A percentile compares a stretch with the other conserved stretches of the same genome.
These are phyloP conservation scores for Sechiopsis laciniata DNA, from an alignment of 306 rosid species.

Conservation along the genomic window DNA sequence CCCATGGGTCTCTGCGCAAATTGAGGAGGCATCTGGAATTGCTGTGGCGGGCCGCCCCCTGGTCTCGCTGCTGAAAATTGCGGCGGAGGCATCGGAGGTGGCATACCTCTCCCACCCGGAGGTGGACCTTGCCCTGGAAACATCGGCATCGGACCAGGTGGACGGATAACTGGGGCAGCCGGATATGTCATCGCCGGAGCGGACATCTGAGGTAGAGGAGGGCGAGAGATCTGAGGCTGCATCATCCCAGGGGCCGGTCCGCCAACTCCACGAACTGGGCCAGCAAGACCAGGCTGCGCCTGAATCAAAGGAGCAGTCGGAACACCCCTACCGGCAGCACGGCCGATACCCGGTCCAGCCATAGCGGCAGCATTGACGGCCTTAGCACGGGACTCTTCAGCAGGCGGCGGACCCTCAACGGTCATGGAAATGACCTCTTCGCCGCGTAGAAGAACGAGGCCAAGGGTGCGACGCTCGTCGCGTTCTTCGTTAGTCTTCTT, in stretches of 20 bases:
- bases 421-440: conserved; percentile 99
- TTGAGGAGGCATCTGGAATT: conserved; percentile 49
- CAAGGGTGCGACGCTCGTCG: conserved; percentile 92
- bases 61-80: conserved; percentile 53
- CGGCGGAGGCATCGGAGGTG: conserved; percentile 74
- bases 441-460: conserved; percentile 93
- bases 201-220: conserved; percentile 49
- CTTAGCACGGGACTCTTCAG: conserved; percentile 86
- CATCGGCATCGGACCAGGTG: conserved; percentile 61
- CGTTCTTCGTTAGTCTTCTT: conserved; percentile 66
- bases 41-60: conserved; percentile 58
- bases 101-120: conserved; percentile 49
- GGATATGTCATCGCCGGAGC: conserved; percentile 77
- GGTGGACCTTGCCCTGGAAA: conserved; percentile 67
- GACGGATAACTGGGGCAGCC: conserved; percentile 58
- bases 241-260: conserved; percentile 97
- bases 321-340: conserved; percentile 75
- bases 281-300: conserved; percentile 90
- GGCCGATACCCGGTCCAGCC: conserved; percentile 86
- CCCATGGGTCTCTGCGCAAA: conserved; percentile 97
- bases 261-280: conserved; percentile 94
- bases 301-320: conserved; percentile 68
- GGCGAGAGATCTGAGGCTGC: conserved; percentile 95
- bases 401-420: conserved; percentile 95
- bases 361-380: conserved; percentile 70